Evolutionary conservation across 1,284 basidiomycete species (phyloP), one percentile per base, ranked within the genome.

Genomic region (Microbotryomycetes sp.): DNA sequence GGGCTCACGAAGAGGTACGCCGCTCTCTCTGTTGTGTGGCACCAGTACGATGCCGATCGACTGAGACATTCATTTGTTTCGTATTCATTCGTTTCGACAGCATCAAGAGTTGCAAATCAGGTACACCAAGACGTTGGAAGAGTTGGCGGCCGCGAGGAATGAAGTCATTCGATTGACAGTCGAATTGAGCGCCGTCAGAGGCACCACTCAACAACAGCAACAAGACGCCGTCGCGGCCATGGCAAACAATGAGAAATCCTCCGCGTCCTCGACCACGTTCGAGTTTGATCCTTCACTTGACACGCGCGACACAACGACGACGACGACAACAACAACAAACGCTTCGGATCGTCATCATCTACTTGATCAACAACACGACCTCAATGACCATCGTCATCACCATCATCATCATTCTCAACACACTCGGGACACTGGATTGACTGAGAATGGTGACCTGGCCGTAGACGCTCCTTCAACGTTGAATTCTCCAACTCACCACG

Each of bases 111-210:
- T 52, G 25, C 30, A 25, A 29, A 52, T 30, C n/a, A 23, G 50
- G 25, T 52, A 52, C 50, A 52, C 50, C n/a, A 52, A 30, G 26
- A 30, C 50, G 30, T 19, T 52, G 12, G 50, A 52, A 30, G 50
- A 52, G n/a, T 19, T 52, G 9, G 50, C 50, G 26, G 30, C 50
- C 14, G 25, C 50, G 19, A 23, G 50, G 22, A 52, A 30, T 30
- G 50, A 52, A 16, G 50, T 52, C 25, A 52, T 52, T 29, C 50
- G 50, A 12, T 19, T 52, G 22, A 52, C 50, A 16, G 23, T 30
- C 25, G 50, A 52, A 29, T 29, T 52, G 2, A 30, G n/a, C 50
- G n/a, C 25, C 25, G n/a, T 29, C 25, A 12, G 26, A n/a, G 12
- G 25, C 26, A 29, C 28, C 23, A 14, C 47, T 49, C 28, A 23